Base-by-base conservation (phyloP, 352 stramenopile genomes). In the Lagenidium giganteum region DNA sequence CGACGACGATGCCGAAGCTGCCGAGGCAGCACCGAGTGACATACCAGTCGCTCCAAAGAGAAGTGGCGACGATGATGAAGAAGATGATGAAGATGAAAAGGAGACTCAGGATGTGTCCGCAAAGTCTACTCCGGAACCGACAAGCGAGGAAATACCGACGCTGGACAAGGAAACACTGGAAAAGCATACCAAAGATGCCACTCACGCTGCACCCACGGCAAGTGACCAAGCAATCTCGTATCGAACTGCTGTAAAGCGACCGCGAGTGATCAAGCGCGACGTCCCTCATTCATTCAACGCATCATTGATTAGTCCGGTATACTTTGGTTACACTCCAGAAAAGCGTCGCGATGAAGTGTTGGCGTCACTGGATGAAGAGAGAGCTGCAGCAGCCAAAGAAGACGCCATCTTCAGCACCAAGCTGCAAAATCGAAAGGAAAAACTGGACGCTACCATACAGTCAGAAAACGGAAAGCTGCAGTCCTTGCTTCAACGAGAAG, bases 301-400 rank as follows among this genome's bases (percentile, higher is more conserved):
- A 8, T 40, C 57, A 2, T 57, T 49, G 6, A 55, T 74, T 20
- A 87, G 57, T 38, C 77, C 77, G 0, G 55, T 86, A 4, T 90
- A 87, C 50, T 93, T 93, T 43, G 76, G 80, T 1, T 90, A 87
- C 39, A 64, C 67, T 0, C 51, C 58, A 3, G 54, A 74, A 27
- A 81, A 71, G 14, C 49, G 63, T 4, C 55, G 26, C 3, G 66
- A 81, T 28, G 54, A 64, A 25, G 47, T 85, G 12, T 57, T 61
- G 3, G 60, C 69, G 27, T 55, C 42, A 21, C 31, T 79, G 4
- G 50, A 51, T 5, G 61, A 64, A 20, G 57, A 83, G 47, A 33
- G 29, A 31, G 48, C 30, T 4, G 30, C 64, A 0, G 54, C 39
- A 14, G 29, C 45, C 5, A 71, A 64, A 39, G 77, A 93, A 51